Evolutionary conservation across 176 grass and related monocot species (phyloP), one percentile per base, ranked within the genome.

Genomic region (Secale cereale): DNA sequence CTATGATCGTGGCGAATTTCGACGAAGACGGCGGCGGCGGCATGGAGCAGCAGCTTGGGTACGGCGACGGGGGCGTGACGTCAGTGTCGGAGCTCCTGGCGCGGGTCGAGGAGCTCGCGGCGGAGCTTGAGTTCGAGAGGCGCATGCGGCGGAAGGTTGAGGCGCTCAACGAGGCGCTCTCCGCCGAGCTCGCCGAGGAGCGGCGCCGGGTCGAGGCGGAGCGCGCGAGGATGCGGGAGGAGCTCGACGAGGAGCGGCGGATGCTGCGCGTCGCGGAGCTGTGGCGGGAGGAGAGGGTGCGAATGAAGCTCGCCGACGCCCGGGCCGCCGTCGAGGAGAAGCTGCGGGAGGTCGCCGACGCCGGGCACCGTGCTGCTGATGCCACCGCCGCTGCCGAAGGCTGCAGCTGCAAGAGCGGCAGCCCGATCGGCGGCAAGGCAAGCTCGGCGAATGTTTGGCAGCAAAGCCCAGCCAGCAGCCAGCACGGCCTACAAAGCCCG

Each of bases 221-320:
- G 69, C 74, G 78, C 64, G 70, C 67, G n/a, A 81, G 80, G 62
- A 64, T 95, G 52, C 79, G 87, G 33, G 92, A 66, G 81, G 95
- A 94, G 74, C 84, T 83, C 22, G 63, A 98, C 36, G 93, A 95
- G 81, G 95, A 95, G 87, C 78, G 95, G 7, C 82, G 83, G 84
- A 98, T 87, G 89, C 76, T 98, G 23, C 81, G 78, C 59, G 84
- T 95, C 72, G 91, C 95, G 1, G 95, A 95, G 81, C 75, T 93
- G 32, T 98, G 93, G 91, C 81, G 95, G 72, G 93, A 98, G 84
- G 96, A 98, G 89, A 67, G 93, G 4, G 91, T 94, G 40, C 91
- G 93, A 19, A 89, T 94, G 61, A 98, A 98, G 93, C 89, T 98
- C 62, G 80, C 83, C 6, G 93, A 98, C 76, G 96, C 93, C 2